Conservation (phyloP, 331 rosid species). For the Spiraea crenata region DNA sequence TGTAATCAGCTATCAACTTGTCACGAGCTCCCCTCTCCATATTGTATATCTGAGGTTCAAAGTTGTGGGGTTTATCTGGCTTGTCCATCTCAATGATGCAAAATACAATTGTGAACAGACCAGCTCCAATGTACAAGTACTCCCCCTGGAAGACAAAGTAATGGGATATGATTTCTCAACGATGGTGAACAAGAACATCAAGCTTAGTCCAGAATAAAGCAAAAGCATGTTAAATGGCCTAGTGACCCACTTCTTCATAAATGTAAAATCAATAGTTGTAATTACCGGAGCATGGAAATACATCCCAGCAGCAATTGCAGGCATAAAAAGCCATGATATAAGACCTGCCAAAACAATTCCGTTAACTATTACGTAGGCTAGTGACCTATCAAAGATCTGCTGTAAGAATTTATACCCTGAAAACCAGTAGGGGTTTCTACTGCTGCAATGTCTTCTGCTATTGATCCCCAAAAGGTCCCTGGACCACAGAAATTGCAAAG, state of each 20-base stretch:
- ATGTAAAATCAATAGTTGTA: neutral
- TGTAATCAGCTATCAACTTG: slow-evolving; percentile 86
- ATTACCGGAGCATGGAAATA: slow-evolving; percentile 80
- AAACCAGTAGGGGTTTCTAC: slow-evolving; percentile 90
- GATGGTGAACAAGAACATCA: neutral
- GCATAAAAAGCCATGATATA: slow-evolving; percentile 82
- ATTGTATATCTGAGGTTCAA: slow-evolving; percentile 91
- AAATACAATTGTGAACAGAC: slow-evolving; percentile 62
- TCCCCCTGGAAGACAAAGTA: slow-evolving; percentile 63
- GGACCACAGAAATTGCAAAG: slow-evolving; percentile 14
- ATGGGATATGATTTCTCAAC: slow-evolving; percentile 10
- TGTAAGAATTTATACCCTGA: slow-evolving; percentile 55
- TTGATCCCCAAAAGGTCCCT: slow-evolving; percentile 79
- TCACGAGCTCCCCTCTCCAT: slow-evolving; percentile 94
- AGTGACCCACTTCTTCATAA: neutral
- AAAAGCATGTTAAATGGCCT: neutral
- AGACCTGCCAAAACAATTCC: slow-evolving; percentile 45
- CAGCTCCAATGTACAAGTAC: slow-evolving; percentile 82
- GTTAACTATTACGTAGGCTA: neutral
- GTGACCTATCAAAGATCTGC: neutral
- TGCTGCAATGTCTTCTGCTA: slow-evolving; percentile 52
- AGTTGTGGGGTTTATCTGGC: slow-evolving; percentile 90
- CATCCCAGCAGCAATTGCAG: slow-evolving; percentile 77
- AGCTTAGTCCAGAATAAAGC: neutral
- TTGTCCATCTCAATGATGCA: slow-evolving; percentile 96